Conservation (phyloP, 805 yeast genomes). For the Schwanniomyces pseudopolymorphus region DNA sequence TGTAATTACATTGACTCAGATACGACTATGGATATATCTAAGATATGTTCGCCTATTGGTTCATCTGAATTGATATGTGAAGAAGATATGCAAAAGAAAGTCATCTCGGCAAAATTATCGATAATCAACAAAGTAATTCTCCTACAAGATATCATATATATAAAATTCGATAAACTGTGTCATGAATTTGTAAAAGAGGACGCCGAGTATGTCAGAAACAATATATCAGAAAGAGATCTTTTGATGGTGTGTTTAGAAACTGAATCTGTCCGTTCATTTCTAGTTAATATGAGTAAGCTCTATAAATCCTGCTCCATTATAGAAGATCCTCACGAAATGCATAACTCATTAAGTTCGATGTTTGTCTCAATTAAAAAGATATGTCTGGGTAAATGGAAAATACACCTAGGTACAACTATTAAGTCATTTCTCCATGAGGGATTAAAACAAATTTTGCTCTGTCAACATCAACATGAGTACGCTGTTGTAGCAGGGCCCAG, state of each 20-base stretch:
- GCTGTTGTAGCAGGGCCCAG: neutral
- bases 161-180: neutral
- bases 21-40: no score
- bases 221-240: neutral
- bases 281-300: neutral
- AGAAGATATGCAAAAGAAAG: neutral
- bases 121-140: neutral
- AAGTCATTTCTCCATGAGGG: neutral
- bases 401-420: neutral
- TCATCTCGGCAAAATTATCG: neutral
- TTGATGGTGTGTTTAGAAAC: neutral
- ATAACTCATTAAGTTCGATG: neutral
- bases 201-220: neutral
- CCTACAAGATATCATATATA: neutral
- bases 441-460: neutral
- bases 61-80: neutral
- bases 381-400: neutral
- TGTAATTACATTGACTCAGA: no score
- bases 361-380: neutral
- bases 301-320: neutral
- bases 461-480: neutral
- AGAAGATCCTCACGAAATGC: neutral
- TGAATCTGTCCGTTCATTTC: neutral
- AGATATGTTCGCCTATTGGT: neutral
- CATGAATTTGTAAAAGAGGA: neutral